Conservation (phyloP, 148 eudicot species). For the Drosera capensis region DNA sequence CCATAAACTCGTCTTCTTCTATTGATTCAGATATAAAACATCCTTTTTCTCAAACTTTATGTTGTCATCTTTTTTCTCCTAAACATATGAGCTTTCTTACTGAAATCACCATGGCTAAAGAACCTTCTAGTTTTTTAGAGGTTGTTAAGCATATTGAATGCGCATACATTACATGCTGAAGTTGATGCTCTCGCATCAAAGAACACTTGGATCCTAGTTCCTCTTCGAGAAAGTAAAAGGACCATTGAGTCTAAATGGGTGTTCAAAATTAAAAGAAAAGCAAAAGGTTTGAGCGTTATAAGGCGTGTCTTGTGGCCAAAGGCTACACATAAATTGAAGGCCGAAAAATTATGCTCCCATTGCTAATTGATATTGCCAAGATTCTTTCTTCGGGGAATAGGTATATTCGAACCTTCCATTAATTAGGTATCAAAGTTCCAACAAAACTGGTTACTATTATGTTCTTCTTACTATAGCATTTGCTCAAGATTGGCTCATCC, state of each 20-base stretch:
- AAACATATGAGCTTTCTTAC: too few relatives aligned
- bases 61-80: too few relatives aligned
- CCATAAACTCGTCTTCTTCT: too few relatives aligned
- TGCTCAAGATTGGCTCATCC: not conserved
- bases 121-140: too few relatives aligned
- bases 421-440: too few relatives aligned
- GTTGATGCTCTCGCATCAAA: not conserved
- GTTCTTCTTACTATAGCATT: not conserved
- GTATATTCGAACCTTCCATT: too few relatives aligned
- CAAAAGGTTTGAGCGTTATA: not conserved
- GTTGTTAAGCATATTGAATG: not conserved
- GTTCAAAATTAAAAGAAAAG: not conserved
- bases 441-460: not conserved
- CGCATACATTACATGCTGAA: not conserved
- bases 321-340: not conserved
- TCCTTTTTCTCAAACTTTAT: too few relatives aligned
- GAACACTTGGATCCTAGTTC: not conserved
- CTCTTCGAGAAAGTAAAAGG: not conserved
- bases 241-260: not conserved
- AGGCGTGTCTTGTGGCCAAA: not conserved
- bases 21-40: too few relatives aligned
- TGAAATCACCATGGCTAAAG: too few relatives aligned
- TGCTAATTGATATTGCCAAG: not conserved
- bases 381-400: not conserved
- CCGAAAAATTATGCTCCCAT: too few relatives aligned